Base-by-base conservation (phyloP, 176 grass and related monocot genomes). In the Oryza officinalis region DNA sequence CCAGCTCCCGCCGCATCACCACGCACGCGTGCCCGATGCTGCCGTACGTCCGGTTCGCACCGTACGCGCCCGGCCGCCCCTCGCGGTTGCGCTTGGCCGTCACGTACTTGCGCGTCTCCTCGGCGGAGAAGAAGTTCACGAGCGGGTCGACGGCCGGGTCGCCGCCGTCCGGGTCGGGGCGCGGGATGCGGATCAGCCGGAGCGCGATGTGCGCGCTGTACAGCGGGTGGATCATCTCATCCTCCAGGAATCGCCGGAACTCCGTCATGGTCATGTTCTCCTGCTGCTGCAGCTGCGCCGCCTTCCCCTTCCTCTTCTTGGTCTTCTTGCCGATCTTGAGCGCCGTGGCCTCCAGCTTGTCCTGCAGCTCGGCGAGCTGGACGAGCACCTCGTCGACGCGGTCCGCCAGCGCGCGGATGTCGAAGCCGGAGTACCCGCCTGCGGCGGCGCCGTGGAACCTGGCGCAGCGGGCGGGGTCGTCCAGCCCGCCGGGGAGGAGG, bases 141-240 rank as follows among this genome's bases (percentile, higher is more conserved):
- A 94, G 75, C 9, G 92, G 92, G 38, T 90, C 92, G 4, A 87
- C 71, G 25, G 15, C 59, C 4, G 77, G 23, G 4, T 2, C 88
- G 2, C 41, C 22, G 64, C 22, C 78, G 0, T 59, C 86, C 38
- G 87, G 69, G 61, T 84, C 76, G 0, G 89, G 78, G 27, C 84
- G 86, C 2, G 92, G 92, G 47, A 97, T 75, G 79, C 95, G 90
- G 63, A 94, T 93, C 2, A 91, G 95, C 1, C 92, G 84, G 40
- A 95, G 89, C 10, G 87, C 70, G 80, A 98, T 88, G 83, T 90
- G 92, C 1, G 88, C 92, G 84, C 78, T 77, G 81, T 95, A 98
- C 2, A 98, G 89, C 4, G 95, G 95, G 50, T 92, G 88, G 83
- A 98, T 91, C 20, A 98, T 92, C 83, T 98, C 88, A 43, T 98